phyloP scores from a whole-genome alignment of 2,329 filamentous ascomycete species.

The Fusarium multiceps region DNA sequence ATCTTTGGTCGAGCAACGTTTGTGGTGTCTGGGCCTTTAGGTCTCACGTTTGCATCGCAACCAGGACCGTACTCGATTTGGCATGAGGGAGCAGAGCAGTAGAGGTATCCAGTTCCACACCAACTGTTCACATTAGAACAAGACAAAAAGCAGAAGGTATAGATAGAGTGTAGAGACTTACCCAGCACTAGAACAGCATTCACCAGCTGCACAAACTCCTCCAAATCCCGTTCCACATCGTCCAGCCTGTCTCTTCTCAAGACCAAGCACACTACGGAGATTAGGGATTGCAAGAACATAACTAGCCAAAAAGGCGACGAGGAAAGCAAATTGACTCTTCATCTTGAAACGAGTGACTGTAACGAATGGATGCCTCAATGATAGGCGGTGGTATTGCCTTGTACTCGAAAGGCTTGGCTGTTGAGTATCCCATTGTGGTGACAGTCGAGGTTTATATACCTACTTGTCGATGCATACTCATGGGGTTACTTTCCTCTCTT shows the following conservation, averaged over 20 bases:
- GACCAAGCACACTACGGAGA: neutral
- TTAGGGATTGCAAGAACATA: neutral
- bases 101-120: conserved; percentile 65
- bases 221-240: conserved; percentile 56
- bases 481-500: no score
- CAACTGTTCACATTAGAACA: no score
- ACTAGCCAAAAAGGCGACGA: conserved; percentile 12
- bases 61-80: conserved; percentile 69
- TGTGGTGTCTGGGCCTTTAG: conserved; percentile 64
- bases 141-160: no score
- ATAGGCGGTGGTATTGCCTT: no score
- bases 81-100: conserved; percentile 72
- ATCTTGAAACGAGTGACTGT: conserved; percentile 41
- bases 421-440: neutral
- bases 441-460: conserved; percentile 11
- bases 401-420: neutral
- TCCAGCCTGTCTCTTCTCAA: conserved; percentile 49
- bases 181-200: conserved; percentile 59
- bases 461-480: neutral
- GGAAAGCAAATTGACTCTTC: conserved; percentile 19
- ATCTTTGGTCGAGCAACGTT: conserved; percentile 62
- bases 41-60: conserved; percentile 69
- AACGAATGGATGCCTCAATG: conserved; percentile 35
- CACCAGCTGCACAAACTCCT: conserved; percentile 48
- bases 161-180: no score